Conservation (phyloP, 495 filamentous ascomycete genomes). For the Trichoderma reesei region DNA sequence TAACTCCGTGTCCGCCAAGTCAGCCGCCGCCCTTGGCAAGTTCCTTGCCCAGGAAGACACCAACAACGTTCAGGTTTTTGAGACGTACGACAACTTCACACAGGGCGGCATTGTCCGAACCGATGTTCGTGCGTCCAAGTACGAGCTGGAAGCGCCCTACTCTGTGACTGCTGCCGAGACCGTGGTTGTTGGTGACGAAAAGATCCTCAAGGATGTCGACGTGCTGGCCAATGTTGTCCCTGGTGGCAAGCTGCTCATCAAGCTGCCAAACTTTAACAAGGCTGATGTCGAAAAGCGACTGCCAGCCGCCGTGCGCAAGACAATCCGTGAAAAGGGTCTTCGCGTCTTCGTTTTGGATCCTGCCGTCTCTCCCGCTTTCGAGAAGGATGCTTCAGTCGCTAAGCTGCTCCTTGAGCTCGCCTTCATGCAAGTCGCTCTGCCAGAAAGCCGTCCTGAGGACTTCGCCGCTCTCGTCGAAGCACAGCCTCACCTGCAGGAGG, state of each 20-base stretch:
- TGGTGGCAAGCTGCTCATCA: slow-evolving; percentile 64
- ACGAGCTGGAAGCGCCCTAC: slow-evolving; percentile 75
- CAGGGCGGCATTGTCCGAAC: slow-evolving; percentile 78
- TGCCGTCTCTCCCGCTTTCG: slow-evolving; percentile 49
- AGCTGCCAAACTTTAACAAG: slow-evolving; percentile 65
- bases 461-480: slow-evolving; percentile 23
- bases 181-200: slow-evolving; percentile 65
- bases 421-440: slow-evolving; percentile 65
- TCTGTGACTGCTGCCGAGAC: slow-evolving; percentile 69
- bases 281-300: slow-evolving; percentile 89
- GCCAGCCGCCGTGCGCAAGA: slow-evolving; percentile 52
- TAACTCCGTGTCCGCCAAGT: slow-evolving; percentile 52
- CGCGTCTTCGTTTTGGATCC: slow-evolving; percentile 68
- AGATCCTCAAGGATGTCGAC: slow-evolving; percentile 66
- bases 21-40: slow-evolving; percentile 57
- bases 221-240: slow-evolving; percentile 60
- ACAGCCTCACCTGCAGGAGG: slow-evolving; percentile 45
- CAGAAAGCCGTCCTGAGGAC: slow-evolving; percentile 46
- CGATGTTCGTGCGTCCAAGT: slow-evolving; percentile 75
- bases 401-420: slow-evolving; percentile 59
- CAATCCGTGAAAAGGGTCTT: slow-evolving; percentile 55
- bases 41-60: slow-evolving; percentile 65
- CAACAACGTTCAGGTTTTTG: slow-evolving; percentile 66
- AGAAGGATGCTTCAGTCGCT: slow-evolving; percentile 46
- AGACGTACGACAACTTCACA: slow-evolving; percentile 72